A percentile compares a stretch with the other conserved stretches of the same genome.
Evolutionary conservation across 805 yeast species (phyloP).

Genomic region (Kuraishia piskuri): DNA sequence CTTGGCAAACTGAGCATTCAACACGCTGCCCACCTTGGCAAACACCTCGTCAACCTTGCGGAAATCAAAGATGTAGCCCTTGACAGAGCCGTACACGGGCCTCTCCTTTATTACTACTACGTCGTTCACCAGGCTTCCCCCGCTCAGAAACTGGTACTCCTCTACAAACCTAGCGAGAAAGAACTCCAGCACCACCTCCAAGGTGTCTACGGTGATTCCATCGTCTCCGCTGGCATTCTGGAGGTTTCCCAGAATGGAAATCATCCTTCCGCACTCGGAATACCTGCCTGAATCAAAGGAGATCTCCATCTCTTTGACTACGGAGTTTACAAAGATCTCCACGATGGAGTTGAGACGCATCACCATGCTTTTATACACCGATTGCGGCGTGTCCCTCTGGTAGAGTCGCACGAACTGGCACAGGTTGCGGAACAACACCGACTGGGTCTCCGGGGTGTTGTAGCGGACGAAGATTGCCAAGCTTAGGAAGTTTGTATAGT

Average conservation of each 20-base stretch:
- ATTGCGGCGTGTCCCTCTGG: conserved; percentile 6
- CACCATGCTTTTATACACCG: conserved; percentile 15
- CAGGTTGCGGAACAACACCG: conserved; percentile 21
- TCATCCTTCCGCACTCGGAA: conserved; percentile 21
- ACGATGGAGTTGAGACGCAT: conserved; percentile 41
- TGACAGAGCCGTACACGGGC: conserved; percentile 17
- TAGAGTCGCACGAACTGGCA: conserved; percentile 17
- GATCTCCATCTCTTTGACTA: conserved; percentile 57
- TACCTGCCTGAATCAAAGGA: conserved; percentile 41
- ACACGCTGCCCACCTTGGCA: conserved; percentile 4
- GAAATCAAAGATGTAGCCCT: conserved; percentile 18
- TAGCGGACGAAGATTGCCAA: conserved; percentile 19
- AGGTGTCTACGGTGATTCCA: conserved; percentile 24
- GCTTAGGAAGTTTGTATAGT: conserved; percentile 23
- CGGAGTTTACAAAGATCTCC: conserved; percentile 66
- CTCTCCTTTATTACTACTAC: conserved; percentile 12
- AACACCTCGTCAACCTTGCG: conserved; percentile 16
- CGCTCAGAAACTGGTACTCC: conserved; percentile 16
- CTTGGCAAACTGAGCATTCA: conserved; percentile 20
- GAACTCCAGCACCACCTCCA: conserved; percentile 24
- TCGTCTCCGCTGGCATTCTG: conserved; percentile 7
- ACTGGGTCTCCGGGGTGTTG: conserved; percentile 22
- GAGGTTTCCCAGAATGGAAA: conserved; percentile 16
- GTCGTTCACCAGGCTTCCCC: conserved; percentile 12
- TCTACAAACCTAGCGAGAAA: conserved; percentile 22